Base-by-base conservation (phyloP, 2,329 filamentous ascomycete species). In the Botrytis galanthina region DNA sequence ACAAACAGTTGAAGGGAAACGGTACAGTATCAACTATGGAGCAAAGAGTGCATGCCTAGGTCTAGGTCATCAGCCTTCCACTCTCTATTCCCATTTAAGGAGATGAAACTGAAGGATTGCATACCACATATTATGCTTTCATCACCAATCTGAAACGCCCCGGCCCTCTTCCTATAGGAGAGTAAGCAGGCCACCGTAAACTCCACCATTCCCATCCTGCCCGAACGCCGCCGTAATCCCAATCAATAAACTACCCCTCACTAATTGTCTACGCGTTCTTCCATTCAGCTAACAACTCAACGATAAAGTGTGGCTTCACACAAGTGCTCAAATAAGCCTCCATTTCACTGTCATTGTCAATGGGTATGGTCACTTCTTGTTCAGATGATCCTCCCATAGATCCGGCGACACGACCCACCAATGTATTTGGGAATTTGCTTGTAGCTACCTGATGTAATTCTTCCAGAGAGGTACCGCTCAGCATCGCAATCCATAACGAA, bases 331-430 rank as follows among this genome's bases (percentile, higher is more conserved):
- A 81, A 82, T 95, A 95, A 0, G 90, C 91, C 74, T 87, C 87
- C 75, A 96, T 81, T 82, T 95, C 92, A 75, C 89, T 88, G 77
- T 95, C 91, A 59, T 90, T 86, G 72, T 91, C 90, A 77, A 95
- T 91, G 72, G 86, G 83, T 78, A 93, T 87, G 26, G 84, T 84
- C 62, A 92, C 84, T 79, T 93, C 91, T 68, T 85, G 85, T 14
- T 79, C 80, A 61, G 75, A 85, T 22, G 83, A 85, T 78, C 89
- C 86, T 69, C 88, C 86, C 70, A 93, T 85, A 39, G 93, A 82
- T 3, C 92, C 92, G 78, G 93, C 89, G 26, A 94, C 85, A 42
- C 86, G 86, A 48, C 86, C 82, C 69, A 91, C 88, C 22, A 86
- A 79, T 0, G 87, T 86, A 10, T 88, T 88, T 0, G 89, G 88